Evolutionary conservation across 1,284 basidiomycete genomes (phyloP), one percentile per base, ranked within the genome.

Genomic region (Puccinia horiana): DNA sequence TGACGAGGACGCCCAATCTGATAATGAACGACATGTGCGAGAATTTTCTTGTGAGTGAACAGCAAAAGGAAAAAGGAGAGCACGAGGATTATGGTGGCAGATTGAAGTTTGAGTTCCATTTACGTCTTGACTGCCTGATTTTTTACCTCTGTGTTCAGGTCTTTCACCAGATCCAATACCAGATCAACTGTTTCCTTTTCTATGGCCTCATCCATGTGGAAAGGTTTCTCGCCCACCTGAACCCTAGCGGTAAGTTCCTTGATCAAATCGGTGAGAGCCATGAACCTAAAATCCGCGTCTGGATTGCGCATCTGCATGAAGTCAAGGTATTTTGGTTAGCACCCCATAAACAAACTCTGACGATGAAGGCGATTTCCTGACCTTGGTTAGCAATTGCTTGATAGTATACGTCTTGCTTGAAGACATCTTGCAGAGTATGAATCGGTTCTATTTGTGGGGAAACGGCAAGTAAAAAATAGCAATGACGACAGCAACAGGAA

Each of bases 61-160:
- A 56, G 26, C 42, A 11, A 54, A n/a, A 29, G 26, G 56, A 16
- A 74, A 44, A 49, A 18, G 5, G 58, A 63, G 20, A 61, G 47
- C 20, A 72, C 2, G 26, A 26, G 18, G 44, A 54, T 29, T 20
- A 40, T n/a, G 72, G 14, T 20, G 49, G 29, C 20, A 47, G 16
- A 42, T 52, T 42, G n/a, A 58, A 80, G 67, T 26, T 54, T 69
- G 52, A 44, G 32, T 63, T 23, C 18, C 18, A 85, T 90, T 82
- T 85, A 94, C 96, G 94, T 95, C 88, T 95, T 94, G 20, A 97
- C 96, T 1, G 95, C 94, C 86, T 95, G 93, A 87, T 98, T 98
- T 90, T 98, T 98, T 84, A 99, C 97, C 88, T 99, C 96, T 20
- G 94, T 94, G 85, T 97, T 98, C 88, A 92, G 92, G 88, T 99